Percentiles rank a stretch among this genome's conserved stretches.
These are phyloP conservation scores for Leavenworthia alabamica DNA, from an alignment of 345 rosid genomes.

Conservation along the genomic window DNA sequence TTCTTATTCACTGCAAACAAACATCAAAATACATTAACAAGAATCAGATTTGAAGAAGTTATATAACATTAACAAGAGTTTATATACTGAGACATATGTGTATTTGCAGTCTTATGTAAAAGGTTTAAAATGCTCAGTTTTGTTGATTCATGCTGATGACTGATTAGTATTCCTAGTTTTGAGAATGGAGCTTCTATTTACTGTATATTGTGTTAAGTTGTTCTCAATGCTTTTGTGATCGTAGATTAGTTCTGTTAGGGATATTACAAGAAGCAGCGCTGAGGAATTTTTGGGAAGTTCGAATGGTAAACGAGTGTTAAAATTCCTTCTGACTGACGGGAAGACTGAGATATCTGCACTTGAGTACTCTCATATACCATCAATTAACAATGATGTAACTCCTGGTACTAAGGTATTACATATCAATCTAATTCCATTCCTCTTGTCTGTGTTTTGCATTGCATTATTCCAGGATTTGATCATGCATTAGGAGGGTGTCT, in stretches of 20 bases:
- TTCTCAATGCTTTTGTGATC: background rate
- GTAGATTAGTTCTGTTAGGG: constrained; percentile 64
- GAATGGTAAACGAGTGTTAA: constrained; percentile 47
- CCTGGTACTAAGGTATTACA: constrained; percentile 80
- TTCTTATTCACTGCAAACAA: background rate
- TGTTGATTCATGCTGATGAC: background rate
- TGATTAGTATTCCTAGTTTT: background rate
- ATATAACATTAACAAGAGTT: too few species aligned
- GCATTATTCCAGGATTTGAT: background rate
- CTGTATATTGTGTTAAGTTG: background rate
- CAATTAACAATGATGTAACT: constrained; percentile 50
- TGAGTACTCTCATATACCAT: constrained; percentile 56
- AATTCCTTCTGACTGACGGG: constrained; percentile 66
- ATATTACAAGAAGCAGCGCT: constrained; percentile 59
- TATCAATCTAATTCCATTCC: background rate
- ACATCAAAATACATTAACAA: background rate
- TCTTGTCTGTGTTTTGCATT: background rate
- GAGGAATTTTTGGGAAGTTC: constrained; percentile 50
- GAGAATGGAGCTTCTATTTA: background rate
- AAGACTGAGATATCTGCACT: constrained; percentile 58
- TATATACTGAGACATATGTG: too few species aligned
- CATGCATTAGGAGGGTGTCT: constrained; percentile 4
- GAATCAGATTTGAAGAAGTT: background rate
- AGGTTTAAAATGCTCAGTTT: background rate
- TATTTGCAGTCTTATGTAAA: background rate